Percentiles rank a stretch among this genome's conserved stretches.
Evolutionary conservation across 2,329 filamentous ascomycete species (phyloP).

Genomic region (Scopulariopsis brevicaulis): DNA sequence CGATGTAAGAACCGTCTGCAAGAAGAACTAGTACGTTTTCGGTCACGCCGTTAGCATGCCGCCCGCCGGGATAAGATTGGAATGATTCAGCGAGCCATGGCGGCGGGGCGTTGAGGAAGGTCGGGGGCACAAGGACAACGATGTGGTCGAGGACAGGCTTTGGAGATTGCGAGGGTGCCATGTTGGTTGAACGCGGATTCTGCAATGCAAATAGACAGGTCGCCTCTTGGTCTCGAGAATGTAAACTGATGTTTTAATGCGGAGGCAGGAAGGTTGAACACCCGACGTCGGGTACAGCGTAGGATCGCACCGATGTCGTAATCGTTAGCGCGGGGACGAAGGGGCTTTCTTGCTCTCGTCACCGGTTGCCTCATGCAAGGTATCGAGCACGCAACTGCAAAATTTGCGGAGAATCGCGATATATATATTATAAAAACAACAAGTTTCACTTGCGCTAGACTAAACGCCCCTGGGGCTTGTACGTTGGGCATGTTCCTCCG

Average conservation of each 20-base stretch:
- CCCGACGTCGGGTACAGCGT: no score
- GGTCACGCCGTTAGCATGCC: slow-evolving; percentile 47
- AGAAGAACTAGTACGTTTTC: slow-evolving; percentile 53
- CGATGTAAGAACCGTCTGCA: slow-evolving; percentile 52
- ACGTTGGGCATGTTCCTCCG: neutral
- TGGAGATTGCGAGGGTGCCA: neutral
- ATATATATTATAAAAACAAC: neutral
- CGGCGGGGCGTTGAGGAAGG: neutral
- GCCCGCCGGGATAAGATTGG: slow-evolving; percentile 20
- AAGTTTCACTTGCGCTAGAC: neutral
- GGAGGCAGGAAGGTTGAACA: no score
- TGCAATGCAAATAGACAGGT: neutral
- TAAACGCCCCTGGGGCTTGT: neutral
- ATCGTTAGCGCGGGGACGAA: neutral
- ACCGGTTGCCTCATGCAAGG: neutral
- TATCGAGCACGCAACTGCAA: neutral
- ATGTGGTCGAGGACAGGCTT: neutral
- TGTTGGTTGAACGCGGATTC: neutral
- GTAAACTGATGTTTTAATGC: no score
- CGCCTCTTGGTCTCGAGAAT: neutral
- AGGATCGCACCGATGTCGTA: no score
- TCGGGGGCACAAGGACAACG: neutral
- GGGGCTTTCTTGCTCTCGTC: neutral
- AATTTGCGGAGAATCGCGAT: neutral
- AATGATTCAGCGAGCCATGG: neutral